Percentiles rank a stretch among this genome's conserved stretches.
phyloP scores from a whole-genome alignment of 176 grass and related monocot species.

The Chloris gayana region DNA sequence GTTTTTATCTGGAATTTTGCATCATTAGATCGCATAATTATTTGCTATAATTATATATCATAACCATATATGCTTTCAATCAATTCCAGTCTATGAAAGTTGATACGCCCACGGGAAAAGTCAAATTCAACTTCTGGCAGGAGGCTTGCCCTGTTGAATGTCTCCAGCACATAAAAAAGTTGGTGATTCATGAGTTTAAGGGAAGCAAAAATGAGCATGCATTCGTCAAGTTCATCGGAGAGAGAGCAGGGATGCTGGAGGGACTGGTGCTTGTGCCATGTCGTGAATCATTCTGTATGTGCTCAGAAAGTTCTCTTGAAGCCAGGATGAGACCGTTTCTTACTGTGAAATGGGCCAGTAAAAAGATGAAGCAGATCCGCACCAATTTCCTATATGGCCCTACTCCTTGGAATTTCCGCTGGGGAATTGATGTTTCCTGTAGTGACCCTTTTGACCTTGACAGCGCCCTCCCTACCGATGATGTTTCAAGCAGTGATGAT shows the following conservation, averaged over 20 bases:
- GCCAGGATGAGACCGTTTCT: background rate
- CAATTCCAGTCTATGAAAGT: background rate
- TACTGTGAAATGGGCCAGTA: background rate
- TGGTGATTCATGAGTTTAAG: background rate
- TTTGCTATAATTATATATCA: no score
- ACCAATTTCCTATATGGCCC: no score
- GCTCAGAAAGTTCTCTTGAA: background rate
- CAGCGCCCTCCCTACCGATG: no score
- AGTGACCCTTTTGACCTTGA: no score
- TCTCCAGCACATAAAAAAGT: background rate
- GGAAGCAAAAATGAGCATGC: slow-evolving; percentile 1
- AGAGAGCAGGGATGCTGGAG: background rate
- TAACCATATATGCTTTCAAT: background rate
- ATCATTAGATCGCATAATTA: background rate
- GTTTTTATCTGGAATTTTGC: background rate
- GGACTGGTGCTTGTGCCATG: background rate
- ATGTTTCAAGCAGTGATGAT: no score
- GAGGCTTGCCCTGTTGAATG: background rate
- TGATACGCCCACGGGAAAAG: background rate
- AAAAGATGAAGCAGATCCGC: no score
- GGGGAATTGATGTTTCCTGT: no score
- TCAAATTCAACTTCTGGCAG: background rate
- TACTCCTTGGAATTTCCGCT: no score
- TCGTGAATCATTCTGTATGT: background rate
- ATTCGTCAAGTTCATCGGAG: background rate